A percentile compares a stretch with the other conserved stretches of the same genome.
phyloP scores from a whole-genome alignment of 345 rosid genomes.

The Rhodamnia argentea region DNA sequence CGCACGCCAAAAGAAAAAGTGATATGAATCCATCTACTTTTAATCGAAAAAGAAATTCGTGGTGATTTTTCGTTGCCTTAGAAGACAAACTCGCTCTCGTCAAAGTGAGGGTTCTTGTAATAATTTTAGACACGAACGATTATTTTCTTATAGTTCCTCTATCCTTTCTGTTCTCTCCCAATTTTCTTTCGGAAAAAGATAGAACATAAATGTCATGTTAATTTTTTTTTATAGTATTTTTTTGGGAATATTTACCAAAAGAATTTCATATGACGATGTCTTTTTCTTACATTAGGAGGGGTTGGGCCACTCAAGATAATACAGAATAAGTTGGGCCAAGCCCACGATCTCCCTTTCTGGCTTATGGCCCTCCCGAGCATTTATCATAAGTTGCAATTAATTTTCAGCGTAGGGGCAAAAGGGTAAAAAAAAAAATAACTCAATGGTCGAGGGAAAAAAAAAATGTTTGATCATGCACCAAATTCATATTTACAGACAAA shows the following conservation, averaged over 20 bases:
- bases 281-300: background rate
- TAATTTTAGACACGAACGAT: background rate
- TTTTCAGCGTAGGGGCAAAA: background rate
- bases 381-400: background rate
- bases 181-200: background rate
- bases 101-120: background rate
- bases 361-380: background rate
- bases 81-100: background rate
- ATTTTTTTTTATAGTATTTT: background rate
- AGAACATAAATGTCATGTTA: background rate
- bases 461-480: background rate
- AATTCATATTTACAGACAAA: background rate
- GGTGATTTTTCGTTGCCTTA: background rate
- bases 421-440: background rate
- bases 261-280: background rate
- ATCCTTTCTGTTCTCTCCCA: background rate
- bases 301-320: background rate
- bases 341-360: background rate
- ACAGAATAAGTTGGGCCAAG: background rate
- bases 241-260: background rate
- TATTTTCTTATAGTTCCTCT: background rate
- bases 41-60: fast-evolving
- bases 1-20: background rate
- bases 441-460: background rate
- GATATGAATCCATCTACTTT: background rate